Conservation (phyloP, 2,329 filamentous ascomycete genomes). For the Phialocephala sp. region DNA sequence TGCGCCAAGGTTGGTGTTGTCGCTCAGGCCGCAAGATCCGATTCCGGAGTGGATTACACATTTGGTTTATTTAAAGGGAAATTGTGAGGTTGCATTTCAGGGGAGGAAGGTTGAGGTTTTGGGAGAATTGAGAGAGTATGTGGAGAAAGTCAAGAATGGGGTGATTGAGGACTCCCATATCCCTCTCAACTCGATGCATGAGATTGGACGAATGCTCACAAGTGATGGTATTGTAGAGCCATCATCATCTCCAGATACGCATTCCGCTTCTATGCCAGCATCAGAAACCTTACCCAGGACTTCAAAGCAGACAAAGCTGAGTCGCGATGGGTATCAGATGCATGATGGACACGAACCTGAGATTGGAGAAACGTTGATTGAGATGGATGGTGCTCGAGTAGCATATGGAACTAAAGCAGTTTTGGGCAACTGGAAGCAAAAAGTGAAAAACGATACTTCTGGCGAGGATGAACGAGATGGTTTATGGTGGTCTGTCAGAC, state of each 20-base stretch:
- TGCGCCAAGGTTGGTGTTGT: constrained; percentile 75
- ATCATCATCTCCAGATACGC: not conserved
- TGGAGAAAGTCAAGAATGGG: constrained; percentile 41
- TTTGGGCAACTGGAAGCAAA: constrained; percentile 79
- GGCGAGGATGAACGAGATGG: constrained; percentile 56
- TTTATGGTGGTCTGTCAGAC: constrained; percentile 80
- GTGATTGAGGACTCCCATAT: constrained; percentile 27
- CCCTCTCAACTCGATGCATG: constrained; percentile 35
- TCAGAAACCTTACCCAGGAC: not conserved
- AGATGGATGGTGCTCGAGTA: constrained; percentile 86
- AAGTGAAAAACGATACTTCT: constrained; percentile 49
- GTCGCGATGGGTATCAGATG: constrained; percentile 37
- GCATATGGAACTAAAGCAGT: constrained; percentile 79
- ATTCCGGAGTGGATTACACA: constrained; percentile 93
- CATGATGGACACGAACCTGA: constrained; percentile 27
- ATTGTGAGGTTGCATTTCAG: constrained; percentile 68
- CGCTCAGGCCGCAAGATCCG: constrained; percentile 82
- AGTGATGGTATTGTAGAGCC: constrained; percentile 36
- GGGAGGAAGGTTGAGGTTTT: constrained; percentile 70
- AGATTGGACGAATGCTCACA: constrained; percentile 39
- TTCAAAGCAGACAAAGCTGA: constrained; percentile 11
- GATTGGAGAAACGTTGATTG: constrained; percentile 73
- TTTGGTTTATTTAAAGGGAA: constrained; percentile 71
- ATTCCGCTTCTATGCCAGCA: not conserved
- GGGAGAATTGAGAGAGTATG: constrained; percentile 55